A percentile compares a stretch with the other conserved stretches of the same genome.
Evolutionary conservation across 2,329 filamentous ascomycete species (phyloP).

Genomic region (Colletotrichum sp.): DNA sequence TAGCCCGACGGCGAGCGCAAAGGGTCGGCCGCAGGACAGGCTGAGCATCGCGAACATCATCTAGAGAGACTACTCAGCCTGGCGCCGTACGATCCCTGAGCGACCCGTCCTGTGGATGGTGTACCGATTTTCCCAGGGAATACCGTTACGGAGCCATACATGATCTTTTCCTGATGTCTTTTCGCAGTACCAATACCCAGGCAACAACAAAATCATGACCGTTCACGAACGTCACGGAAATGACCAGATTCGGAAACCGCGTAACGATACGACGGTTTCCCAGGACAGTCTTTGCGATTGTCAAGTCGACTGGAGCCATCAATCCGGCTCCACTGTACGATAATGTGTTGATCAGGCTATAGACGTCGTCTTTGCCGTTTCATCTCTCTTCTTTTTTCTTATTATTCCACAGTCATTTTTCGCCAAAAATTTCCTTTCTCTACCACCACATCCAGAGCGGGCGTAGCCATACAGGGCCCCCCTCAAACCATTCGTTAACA

Average conservation of each 20-base stretch:
- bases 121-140: background rate
- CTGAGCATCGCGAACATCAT: slow-evolving; percentile 53
- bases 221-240: slow-evolving; percentile 11
- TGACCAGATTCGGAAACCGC: background rate
- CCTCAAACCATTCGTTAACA: background rate
- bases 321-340: slow-evolving; percentile 1
- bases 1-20: slow-evolving; percentile 30
- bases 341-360: slow-evolving; percentile 6
- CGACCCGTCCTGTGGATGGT: background rate
- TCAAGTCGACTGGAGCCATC: background rate
- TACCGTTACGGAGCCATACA: background rate
- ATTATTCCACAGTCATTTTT: background rate
- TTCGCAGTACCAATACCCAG: background rate
- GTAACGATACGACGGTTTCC: background rate
- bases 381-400: background rate
- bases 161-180: background rate
- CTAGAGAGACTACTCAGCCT: slow-evolving; percentile 22
- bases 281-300: background rate
- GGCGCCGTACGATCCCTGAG: background rate
- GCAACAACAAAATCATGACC: slow-evolving; percentile 11
- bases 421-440: background rate
- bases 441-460: background rate
- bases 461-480: background rate
- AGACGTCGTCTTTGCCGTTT: background rate
- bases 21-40: slow-evolving; percentile 33